These are phyloP conservation scores for Rasamsonia emersonii DNA, from an alignment of 2,329 filamentous ascomycete genomes.

Conservation along the genomic window DNA sequence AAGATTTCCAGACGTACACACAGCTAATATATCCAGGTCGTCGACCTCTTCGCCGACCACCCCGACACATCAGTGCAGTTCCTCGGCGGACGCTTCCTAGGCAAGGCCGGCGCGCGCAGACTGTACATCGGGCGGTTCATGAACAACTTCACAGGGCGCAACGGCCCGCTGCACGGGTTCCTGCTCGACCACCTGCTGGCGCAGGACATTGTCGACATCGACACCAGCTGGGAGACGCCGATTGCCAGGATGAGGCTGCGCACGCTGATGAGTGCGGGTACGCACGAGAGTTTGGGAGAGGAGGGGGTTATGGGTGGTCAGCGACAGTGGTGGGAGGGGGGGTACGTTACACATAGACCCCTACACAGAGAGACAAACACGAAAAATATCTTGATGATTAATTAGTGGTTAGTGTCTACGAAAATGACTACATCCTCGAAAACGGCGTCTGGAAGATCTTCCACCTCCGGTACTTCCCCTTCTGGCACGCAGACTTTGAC, in stretches of 20 bases:
- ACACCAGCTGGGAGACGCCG: slow-evolving; percentile 29
- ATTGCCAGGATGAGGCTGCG: slow-evolving; percentile 46
- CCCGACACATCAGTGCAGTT: slow-evolving; percentile 50
- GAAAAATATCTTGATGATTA: too few species aligned
- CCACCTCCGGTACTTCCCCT: slow-evolving; percentile 48
- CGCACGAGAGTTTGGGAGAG: slow-evolving; percentile 44
- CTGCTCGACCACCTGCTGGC: slow-evolving; percentile 51
- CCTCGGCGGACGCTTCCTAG: slow-evolving; percentile 45
- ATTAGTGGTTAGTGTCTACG: slow-evolving; percentile 40
- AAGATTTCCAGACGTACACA: too few species aligned
- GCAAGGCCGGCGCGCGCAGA: slow-evolving; percentile 43
- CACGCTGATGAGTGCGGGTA: slow-evolving; percentile 48
- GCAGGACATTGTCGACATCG: slow-evolving; percentile 48
- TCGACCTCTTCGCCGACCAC: slow-evolving; percentile 45
- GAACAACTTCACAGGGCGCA: slow-evolving; percentile 45
- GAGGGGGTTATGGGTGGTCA: slow-evolving; percentile 45
- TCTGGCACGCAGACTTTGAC: slow-evolving; percentile 49
- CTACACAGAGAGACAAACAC: too few species aligned
- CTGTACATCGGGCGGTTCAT: slow-evolving; percentile 48
- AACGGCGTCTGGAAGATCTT: slow-evolving; percentile 48
- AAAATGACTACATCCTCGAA: slow-evolving; percentile 53
- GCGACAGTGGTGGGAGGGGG: slow-evolving; percentile 52
- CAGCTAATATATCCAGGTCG: slow-evolving; percentile 48
- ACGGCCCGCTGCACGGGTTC: slow-evolving; percentile 49
- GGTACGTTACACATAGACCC: slow-evolving; percentile 14